Conservation (phyloP, 2,329 filamentous ascomycete species). For the Sclerotinia borealis region DNA sequence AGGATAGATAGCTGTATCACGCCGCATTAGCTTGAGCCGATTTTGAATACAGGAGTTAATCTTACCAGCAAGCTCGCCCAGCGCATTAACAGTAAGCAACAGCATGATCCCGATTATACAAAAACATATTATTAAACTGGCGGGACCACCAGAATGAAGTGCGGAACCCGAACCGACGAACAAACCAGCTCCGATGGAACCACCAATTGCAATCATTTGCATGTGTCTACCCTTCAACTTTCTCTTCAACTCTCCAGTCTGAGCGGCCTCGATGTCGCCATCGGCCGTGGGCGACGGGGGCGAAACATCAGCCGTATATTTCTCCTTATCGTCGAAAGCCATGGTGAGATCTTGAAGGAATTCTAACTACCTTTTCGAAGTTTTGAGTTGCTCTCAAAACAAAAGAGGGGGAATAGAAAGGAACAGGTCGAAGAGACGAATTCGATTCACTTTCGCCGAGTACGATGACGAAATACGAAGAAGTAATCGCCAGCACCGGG, state of each 20-base stretch:
- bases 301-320: conserved; percentile 14
- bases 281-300: neutral
- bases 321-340: conserved; percentile 16
- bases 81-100: conserved; percentile 57
- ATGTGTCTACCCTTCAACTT: conserved; percentile 43
- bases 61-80: conserved; percentile 84
- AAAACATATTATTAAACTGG: conserved; percentile 71
- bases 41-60: neutral
- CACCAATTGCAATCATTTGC: conserved; percentile 48
- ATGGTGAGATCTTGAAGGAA: neutral
- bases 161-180: conserved; percentile 43
- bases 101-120: conserved; percentile 72
- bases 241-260: conserved; percentile 32
- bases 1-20: conserved; percentile 57
- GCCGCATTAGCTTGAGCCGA: neutral
- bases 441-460: conserved; percentile 1
- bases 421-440: neutral
- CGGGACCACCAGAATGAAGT: conserved; percentile 52
- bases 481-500: neutral
- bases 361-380: neutral
- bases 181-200: conserved; percentile 45
- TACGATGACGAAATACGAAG: neutral
- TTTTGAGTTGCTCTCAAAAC: neutral
- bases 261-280: conserved; percentile 23
- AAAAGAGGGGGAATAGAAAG: neutral